Evolutionary conservation across 768 basidiomycete species (phyloP), one percentile per base, ranked within the genome.

Genomic region (Rhodotorula taiwanensis): DNA sequence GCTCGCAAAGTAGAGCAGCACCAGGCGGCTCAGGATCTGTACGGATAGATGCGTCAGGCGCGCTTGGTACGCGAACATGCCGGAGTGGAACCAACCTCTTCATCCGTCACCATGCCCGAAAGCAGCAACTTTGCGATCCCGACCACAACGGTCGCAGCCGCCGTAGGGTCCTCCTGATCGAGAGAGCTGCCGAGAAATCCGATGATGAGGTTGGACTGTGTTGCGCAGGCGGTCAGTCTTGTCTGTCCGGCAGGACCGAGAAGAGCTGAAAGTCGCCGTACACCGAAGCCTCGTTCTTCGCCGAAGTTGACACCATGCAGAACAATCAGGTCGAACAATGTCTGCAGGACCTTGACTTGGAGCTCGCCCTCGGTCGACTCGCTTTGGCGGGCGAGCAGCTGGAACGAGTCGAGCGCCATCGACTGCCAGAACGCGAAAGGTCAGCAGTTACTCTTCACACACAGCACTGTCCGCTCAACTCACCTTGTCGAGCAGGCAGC

Each of bases 101-200:
- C 81, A 62, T 92, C 86, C 1, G 81, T 79, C 60, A 92, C 79
- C 79, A 88, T 83, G 0, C 87, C 87, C 0, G 84, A 78, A 10
- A 92, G 77, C 72, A 90, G 81, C 30, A 98, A 80, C 76, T 98
- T 98, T n/a, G 89, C 80, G 7, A 89, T 79, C 0, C 93, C 92
- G 33, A 87, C 78, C 63, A 84, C 85, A 18, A 90, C 77, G 9
- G 87, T 76, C 3, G 89, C 88, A 64, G 84, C 84, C 0, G 87
- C 83, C 48, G 81, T 81, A 11, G 77, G 75, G 31, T 83, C 79
- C 11, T 84, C 81, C 52, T 84, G 81, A 50, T 86, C 79, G 31
- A 86, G 77, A 4, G 81, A 76, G 43, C 81, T 79, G 8, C 85
- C 74, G 10, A 89, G 74, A 55, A 86, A 84, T 31, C 87, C 86